Percentiles rank a stretch among this genome's conserved stretches.
Conservation (phyloP, 352 stramenopile species). For the Pythium phragmitis region DNA sequence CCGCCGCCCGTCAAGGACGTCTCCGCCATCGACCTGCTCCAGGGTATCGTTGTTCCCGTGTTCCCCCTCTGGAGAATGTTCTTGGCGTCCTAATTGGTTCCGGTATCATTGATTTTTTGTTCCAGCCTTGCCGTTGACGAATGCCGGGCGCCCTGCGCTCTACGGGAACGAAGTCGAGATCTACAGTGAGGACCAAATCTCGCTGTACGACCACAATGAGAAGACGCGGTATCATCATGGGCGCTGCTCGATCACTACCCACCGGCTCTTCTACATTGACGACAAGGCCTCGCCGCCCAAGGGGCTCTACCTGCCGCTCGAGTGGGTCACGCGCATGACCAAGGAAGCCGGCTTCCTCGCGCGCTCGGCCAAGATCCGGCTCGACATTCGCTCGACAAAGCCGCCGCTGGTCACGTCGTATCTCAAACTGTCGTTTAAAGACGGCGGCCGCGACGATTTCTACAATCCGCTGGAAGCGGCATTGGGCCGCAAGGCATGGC, state of each 20-base stretch:
- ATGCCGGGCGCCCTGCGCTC: slow-evolving; percentile 65
- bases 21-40: slow-evolving; percentile 63
- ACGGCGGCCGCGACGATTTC: slow-evolving; percentile 82
- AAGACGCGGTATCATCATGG: slow-evolving; percentile 74
- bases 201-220: slow-evolving; percentile 75
- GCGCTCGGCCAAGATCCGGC: slow-evolving; percentile 79
- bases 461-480: slow-evolving; percentile 71
- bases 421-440: slow-evolving; percentile 88
- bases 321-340: slow-evolving; percentile 65
- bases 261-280: slow-evolving; percentile 84
- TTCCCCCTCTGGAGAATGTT: neutral
- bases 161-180: slow-evolving; percentile 86
- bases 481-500: slow-evolving; percentile 69
- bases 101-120: neutral
- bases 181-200: slow-evolving; percentile 84
- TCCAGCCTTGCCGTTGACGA: slow-evolving; percentile 66
- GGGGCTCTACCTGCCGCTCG: slow-evolving; percentile 68
- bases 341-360: slow-evolving; percentile 85
- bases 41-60: slow-evolving; percentile 37
- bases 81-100: neutral
- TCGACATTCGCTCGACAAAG: slow-evolving; percentile 54
- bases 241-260: slow-evolving; percentile 79
- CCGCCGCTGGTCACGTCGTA: slow-evolving; percentile 50
- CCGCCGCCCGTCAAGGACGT: slow-evolving; percentile 22
- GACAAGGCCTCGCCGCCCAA: slow-evolving; percentile 46